These are phyloP conservation scores for Neurospora sp. DNA, from an alignment of 495 filamentous ascomycete species.

Conservation along the genomic window DNA sequence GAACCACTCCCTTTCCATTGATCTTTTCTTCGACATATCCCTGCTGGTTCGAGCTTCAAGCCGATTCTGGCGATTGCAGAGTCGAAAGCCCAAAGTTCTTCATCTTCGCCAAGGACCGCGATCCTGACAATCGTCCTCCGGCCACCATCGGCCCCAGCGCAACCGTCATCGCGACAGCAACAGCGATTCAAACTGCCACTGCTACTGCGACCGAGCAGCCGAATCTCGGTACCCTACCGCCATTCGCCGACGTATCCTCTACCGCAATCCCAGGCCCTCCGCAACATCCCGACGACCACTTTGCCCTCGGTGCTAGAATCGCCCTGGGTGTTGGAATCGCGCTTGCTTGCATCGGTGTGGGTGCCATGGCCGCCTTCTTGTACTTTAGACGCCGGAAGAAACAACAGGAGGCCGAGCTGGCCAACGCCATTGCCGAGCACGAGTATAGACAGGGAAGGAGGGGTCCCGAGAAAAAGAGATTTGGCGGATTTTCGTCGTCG, in stretches of 20 bases:
- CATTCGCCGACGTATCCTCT: background rate
- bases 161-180: background rate
- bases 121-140: conserved; percentile 2
- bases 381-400: conserved; percentile 18
- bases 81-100: conserved; percentile 8
- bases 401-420: conserved; percentile 5
- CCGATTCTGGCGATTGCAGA: conserved; percentile 10
- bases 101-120: background rate
- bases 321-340: conserved; percentile 19
- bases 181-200: background rate
- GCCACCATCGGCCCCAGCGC: conserved; percentile 6
- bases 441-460: conserved; percentile 12
- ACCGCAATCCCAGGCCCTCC: background rate
- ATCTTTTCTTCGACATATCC: conserved; percentile 15
- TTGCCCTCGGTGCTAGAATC: conserved; percentile 17
- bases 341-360: conserved; percentile 8
- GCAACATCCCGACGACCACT: conserved; percentile 5
- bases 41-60: conserved; percentile 21
- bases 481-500: conserved; percentile 2
- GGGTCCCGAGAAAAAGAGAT: conserved; percentile 8
- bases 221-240: background rate
- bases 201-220: background rate
- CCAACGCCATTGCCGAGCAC: conserved; percentile 13
- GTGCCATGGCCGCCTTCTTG: conserved; percentile 20
- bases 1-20: conserved; percentile 10